phyloP scores from a whole-genome alignment of 768 basidiomycete species.

The Hericium erinaceus region DNA sequence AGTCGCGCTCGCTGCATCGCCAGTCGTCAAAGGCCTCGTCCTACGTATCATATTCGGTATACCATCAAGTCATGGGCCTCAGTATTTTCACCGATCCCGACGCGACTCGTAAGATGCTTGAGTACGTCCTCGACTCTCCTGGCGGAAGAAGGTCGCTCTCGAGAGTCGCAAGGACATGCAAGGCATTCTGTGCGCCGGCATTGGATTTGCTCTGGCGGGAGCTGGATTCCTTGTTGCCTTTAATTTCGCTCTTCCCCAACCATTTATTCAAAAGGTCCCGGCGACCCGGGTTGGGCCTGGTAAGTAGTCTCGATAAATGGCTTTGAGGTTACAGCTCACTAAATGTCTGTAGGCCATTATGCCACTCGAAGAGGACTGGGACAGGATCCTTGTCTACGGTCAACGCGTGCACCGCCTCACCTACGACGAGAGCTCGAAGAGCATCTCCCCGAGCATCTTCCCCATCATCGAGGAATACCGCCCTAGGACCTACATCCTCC shows the following conservation, averaged over 20 bases:
- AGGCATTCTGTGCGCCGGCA: constrained; percentile 63
- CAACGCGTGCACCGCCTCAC: constrained; percentile 56
- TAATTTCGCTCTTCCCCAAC: constrained; percentile 63
- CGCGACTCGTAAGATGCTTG: constrained; percentile 41
- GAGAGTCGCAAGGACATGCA: constrained; percentile 67
- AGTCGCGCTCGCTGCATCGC: constrained; percentile 4
- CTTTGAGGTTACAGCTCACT: not conserved
- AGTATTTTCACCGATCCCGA: constrained; percentile 55
- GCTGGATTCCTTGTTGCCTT: constrained; percentile 62
- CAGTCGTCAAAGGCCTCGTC: constrained; percentile 8
- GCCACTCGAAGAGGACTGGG: constrained; percentile 66
- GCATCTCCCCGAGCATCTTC: constrained; percentile 57
- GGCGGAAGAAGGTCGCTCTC: constrained; percentile 61
- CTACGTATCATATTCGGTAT: constrained; percentile 33
- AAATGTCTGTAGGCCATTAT: constrained; percentile 36
- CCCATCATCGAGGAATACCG: constrained; percentile 55
- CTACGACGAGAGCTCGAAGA: constrained; percentile 61
- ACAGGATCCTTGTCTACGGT: constrained; percentile 52
- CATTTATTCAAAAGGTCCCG: constrained; percentile 59
- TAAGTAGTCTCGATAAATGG: constrained; percentile 28
- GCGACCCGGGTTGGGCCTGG: constrained; percentile 69
- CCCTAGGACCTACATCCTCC: constrained; percentile 56
- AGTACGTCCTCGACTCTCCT: constrained; percentile 45
- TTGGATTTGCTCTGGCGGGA: constrained; percentile 69
- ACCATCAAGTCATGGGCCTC: constrained; percentile 43